Evolutionary conservation across 2,329 filamentous ascomycete species (phyloP).

Genomic region (Ceratocystis destructans): DNA sequence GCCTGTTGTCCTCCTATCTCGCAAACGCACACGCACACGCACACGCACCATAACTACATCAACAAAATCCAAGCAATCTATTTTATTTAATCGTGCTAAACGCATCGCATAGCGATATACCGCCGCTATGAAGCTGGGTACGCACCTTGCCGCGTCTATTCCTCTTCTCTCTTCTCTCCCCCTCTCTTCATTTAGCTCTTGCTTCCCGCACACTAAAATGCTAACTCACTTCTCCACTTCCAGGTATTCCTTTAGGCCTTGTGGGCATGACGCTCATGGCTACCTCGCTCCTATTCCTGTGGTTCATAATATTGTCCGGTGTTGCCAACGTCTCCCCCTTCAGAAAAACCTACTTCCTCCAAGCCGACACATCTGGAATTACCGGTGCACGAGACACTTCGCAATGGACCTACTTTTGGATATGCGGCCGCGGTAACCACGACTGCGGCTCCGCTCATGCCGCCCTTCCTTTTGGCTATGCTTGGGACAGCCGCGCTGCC

Average conservation of each 20-base stretch:
- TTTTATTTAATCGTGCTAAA: background rate
- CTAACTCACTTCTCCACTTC: background rate
- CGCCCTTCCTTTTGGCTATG: slow-evolving; percentile 60
- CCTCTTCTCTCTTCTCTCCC: background rate
- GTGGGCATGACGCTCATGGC: slow-evolving; percentile 34
- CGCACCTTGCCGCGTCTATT: background rate
- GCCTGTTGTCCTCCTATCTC: background rate
- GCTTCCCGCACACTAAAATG: background rate
- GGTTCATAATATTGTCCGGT: slow-evolving; percentile 46
- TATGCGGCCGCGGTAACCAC: slow-evolving; percentile 53
- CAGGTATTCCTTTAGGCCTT: slow-evolving; percentile 2
- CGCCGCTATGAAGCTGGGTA: background rate
- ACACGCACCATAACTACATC: background rate
- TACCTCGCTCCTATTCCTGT: slow-evolving; percentile 39
- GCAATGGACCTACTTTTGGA: slow-evolving; percentile 84
- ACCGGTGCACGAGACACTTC: slow-evolving; percentile 51
- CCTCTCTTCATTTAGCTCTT: background rate
- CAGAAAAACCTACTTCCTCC: slow-evolving; percentile 71
- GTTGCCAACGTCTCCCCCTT: slow-evolving; percentile 41
- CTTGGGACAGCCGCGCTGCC: slow-evolving; percentile 38
- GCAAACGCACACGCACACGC: background rate
- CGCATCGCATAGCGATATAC: background rate
- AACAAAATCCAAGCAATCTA: background rate
- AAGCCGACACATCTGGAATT: slow-evolving; percentile 62
- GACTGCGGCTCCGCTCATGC: slow-evolving; percentile 51